These are phyloP conservation scores for Begonia fuchsioides DNA, from an alignment of 306 rosid species.

Conservation along the genomic window DNA sequence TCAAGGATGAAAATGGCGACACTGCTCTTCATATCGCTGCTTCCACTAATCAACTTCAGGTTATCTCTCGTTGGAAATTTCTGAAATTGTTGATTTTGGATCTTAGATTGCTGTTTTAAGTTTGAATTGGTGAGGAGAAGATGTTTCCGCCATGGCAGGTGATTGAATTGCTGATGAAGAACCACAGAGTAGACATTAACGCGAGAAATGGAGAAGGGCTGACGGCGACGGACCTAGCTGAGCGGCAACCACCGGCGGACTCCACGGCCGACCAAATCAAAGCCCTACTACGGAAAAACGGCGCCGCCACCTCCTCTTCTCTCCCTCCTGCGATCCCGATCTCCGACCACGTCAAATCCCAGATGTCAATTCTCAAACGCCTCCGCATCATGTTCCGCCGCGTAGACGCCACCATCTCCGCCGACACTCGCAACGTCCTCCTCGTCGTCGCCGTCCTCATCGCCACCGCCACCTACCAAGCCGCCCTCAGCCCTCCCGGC, in stretches of 20 bases:
- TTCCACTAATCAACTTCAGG: conserved; percentile 12
- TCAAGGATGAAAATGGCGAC: conserved; percentile 11
- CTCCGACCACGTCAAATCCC: not conserved
- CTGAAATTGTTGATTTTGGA: too few species aligned
- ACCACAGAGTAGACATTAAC: conserved; percentile 9
- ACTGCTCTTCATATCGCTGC: conserved; percentile 21
- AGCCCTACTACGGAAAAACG: conserved; percentile 5
- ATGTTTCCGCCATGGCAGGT: conserved; percentile 9
- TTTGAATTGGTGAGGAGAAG: not conserved
- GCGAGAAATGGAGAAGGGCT: conserved; percentile 6
- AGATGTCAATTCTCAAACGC: not conserved
- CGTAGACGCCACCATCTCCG: conserved; percentile 1
- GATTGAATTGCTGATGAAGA: conserved; percentile 12
- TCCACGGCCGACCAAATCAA: not conserved
- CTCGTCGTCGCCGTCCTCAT: conserved; percentile 13
- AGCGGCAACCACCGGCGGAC: not conserved
- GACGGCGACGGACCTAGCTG: conserved; percentile 17
- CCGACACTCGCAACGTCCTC: conserved; percentile 5
- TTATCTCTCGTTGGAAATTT: not conserved
- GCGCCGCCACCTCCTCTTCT: not conserved
- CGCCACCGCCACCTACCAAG: conserved; percentile 12
- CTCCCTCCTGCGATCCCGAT: not conserved
- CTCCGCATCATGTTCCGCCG: not conserved
- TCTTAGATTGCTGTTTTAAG: not conserved
- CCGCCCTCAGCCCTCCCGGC: conserved; percentile 8